Percentiles rank a stretch among this genome's conserved stretches.
Evolutionary conservation across 305 asterid genomes (phyloP).

Genomic region (Caryopteris hybrid): DNA sequence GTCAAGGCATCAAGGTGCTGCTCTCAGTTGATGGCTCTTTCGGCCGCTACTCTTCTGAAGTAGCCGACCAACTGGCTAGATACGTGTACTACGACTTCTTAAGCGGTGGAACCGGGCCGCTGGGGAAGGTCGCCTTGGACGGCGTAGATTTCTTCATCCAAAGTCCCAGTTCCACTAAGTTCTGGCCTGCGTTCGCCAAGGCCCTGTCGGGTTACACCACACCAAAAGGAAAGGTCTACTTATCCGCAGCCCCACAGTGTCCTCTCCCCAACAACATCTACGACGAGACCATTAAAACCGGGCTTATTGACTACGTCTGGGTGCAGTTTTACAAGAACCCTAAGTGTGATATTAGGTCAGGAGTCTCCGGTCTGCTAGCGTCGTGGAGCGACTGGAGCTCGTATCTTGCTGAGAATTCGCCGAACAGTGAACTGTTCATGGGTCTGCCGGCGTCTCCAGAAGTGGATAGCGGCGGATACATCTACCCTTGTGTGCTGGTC

Average conservation of each 20-base stretch:
- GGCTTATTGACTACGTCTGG: slow-evolving; percentile 25
- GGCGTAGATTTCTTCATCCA: slow-evolving; percentile 24
- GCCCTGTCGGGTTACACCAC: background rate
- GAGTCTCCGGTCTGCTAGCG: background rate
- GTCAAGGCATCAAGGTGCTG: slow-evolving; percentile 16
- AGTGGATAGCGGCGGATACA: background rate
- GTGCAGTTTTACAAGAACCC: slow-evolving; percentile 21
- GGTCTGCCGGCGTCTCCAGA: background rate
- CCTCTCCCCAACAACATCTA: background rate
- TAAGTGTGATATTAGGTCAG: slow-evolving; percentile 7
- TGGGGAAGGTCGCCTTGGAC: slow-evolving; percentile 19
- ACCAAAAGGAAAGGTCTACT: slow-evolving; percentile 6
- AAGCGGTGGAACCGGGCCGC: background rate
- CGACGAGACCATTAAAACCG: background rate
- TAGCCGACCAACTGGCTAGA: background rate
- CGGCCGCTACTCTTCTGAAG: background rate
- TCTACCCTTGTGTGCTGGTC: background rate
- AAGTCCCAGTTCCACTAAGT: background rate
- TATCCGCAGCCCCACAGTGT: slow-evolving; percentile 25
- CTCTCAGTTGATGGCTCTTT: slow-evolving; percentile 14
- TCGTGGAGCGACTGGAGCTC: background rate
- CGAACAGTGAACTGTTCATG: background rate
- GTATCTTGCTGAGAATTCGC: background rate
- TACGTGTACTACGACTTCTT: slow-evolving; percentile 2
- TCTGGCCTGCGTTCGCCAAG: slow-evolving; percentile 14